phyloP scores from a whole-genome alignment of 1,139 yeast species.

The Suhomyces bribrorum region DNA sequence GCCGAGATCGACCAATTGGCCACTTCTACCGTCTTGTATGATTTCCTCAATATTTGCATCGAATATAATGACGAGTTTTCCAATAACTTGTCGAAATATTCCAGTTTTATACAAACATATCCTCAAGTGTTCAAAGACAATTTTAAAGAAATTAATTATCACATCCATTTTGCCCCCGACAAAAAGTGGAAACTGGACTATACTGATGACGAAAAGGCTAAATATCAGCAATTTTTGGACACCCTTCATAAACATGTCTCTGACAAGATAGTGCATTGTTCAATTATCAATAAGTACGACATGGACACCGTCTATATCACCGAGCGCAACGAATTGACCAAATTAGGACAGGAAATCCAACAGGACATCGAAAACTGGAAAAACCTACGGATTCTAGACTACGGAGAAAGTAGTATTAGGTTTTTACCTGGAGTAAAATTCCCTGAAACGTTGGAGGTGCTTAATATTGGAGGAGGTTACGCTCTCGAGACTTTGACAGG shows the following conservation, averaged over 20 bases:
- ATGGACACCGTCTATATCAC: slow-evolving; percentile 37
- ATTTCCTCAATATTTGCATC: slow-evolving; percentile 35
- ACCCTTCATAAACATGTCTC: slow-evolving; percentile 26
- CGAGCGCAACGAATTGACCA: slow-evolving; percentile 35
- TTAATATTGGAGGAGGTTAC: slow-evolving; percentile 46
- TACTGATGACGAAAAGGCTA: slow-evolving; percentile 25
- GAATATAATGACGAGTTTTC: slow-evolving; percentile 37
- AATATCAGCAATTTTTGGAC: slow-evolving; percentile 29
- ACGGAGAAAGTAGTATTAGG: slow-evolving; percentile 41
- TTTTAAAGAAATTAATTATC: slow-evolving; percentile 34
- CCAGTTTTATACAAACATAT: slow-evolving; percentile 25
- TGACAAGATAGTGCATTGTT: slow-evolving; percentile 38
- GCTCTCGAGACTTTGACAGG: slow-evolving; percentile 45
- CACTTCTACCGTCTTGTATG: slow-evolving; percentile 20
- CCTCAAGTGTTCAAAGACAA: slow-evolving; percentile 12
- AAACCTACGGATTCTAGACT: slow-evolving; percentile 37
- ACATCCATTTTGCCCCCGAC: slow-evolving; percentile 38
- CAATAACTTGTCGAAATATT: slow-evolving; percentile 22
- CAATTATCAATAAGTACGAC: slow-evolving; percentile 43
- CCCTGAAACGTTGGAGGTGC: slow-evolving; percentile 39
- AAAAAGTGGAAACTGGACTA: slow-evolving; percentile 39
- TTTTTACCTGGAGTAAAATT: slow-evolving; percentile 43
- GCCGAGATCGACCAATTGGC: slow-evolving; percentile 18
- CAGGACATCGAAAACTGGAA: slow-evolving; percentile 41
- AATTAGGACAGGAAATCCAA: slow-evolving; percentile 42